These are phyloP conservation scores for Actinomucor elegans DNA, from an alignment of 371 early-diverging fungal species.

Conservation along the genomic window DNA sequence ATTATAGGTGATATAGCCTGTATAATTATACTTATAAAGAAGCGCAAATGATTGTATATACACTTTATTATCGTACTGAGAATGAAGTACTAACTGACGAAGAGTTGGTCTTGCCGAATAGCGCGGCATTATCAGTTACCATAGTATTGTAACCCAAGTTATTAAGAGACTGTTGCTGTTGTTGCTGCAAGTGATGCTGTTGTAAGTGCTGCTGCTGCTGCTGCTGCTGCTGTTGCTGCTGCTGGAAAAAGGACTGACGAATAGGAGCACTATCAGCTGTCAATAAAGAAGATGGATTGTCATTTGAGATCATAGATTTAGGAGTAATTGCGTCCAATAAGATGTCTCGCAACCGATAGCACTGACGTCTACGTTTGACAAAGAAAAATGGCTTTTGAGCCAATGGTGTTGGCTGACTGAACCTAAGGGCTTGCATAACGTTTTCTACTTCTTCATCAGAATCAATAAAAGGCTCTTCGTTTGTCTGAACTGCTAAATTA, in stretches of 20 bases:
- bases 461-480: constrained; percentile 38
- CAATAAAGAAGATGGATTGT: background rate
- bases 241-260: constrained; percentile 9
- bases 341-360: constrained; percentile 63
- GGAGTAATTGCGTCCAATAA: constrained; percentile 73
- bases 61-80: constrained; percentile 11
- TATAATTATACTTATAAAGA: constrained; percentile 4
- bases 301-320: constrained; percentile 14
- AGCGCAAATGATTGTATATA: constrained; percentile 3
- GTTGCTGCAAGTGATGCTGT: background rate
- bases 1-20: no score
- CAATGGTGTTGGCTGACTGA: constrained; percentile 59
- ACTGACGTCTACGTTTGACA: constrained; percentile 63
- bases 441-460: constrained; percentile 73
- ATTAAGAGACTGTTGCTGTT: constrained; percentile 39
- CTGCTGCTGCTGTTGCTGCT: constrained; percentile 6
- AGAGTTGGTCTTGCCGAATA: constrained; percentile 71
- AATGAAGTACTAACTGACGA: constrained; percentile 44
- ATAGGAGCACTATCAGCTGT: background rate
- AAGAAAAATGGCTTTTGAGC: constrained; percentile 54
- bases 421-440: constrained; percentile 53
- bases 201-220: background rate
- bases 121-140: constrained; percentile 67
- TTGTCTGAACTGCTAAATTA: constrained; percentile 8
- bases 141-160: constrained; percentile 85